Conservation (phyloP, 768 basidiomycete genomes). For the Hypholoma sublateritium region DNA sequence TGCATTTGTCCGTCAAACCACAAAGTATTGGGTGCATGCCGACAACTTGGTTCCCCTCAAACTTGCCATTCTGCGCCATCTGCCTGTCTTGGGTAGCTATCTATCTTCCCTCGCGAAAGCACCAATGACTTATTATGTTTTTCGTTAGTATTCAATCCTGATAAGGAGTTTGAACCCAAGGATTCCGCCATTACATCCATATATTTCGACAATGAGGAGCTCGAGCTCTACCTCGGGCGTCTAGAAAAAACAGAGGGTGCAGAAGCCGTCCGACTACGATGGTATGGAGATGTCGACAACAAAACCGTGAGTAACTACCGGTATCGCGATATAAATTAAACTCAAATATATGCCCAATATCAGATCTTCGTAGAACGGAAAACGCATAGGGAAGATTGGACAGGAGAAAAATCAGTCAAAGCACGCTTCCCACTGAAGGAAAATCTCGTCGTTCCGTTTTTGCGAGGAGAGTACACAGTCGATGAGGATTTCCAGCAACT, state of each 20-base stretch:
- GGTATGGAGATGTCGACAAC: constrained; percentile 89
- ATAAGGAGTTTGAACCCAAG: constrained; percentile 87
- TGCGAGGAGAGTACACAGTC: constrained; percentile 88
- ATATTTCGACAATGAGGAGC: constrained; percentile 94
- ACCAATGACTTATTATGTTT: neutral
- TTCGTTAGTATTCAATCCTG: constrained; percentile 79
- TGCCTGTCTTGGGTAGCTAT: constrained; percentile 84
- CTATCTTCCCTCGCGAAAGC: neutral
- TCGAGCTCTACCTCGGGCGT: constrained; percentile 94
- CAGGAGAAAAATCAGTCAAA: constrained; percentile 98
- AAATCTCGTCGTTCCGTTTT: constrained; percentile 87
- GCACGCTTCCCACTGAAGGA: constrained; percentile 96
- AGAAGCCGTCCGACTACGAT: constrained; percentile 92
- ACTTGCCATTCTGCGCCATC: constrained; percentile 85
- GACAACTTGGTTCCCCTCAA: constrained; percentile 95
- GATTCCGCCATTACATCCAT: constrained; percentile 95
- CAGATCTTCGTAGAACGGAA: constrained; percentile 89
- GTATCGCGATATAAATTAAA: neutral
- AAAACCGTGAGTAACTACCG: constrained; percentile 61
- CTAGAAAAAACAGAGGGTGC: constrained; percentile 99
- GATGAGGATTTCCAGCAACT: constrained; percentile 90
- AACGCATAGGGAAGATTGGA: constrained; percentile 98
- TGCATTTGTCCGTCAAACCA: constrained; percentile 97
- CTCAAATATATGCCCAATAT: neutral
- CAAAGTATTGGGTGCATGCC: constrained; percentile 99